Conservation (phyloP, 2,329 filamentous ascomycete species). For the Aureobasidium vineae region DNA sequence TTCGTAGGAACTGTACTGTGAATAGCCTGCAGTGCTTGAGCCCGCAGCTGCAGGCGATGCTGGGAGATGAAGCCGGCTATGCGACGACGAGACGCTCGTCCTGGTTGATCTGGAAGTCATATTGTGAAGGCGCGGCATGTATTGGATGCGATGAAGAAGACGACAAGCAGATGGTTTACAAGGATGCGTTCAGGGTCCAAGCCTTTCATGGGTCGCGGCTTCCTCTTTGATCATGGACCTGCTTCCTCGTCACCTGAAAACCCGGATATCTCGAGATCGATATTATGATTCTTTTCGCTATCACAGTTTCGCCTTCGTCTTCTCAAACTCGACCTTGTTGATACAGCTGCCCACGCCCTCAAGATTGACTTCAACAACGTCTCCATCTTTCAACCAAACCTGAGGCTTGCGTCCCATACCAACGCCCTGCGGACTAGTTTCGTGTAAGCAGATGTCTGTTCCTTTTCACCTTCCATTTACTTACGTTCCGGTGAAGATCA, state of each 20-base stretch:
- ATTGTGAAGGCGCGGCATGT: neutral
- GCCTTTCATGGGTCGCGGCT: neutral
- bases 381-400: constrained; percentile 68
- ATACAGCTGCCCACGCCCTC: constrained; percentile 62
- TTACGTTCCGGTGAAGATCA: constrained; percentile 64
- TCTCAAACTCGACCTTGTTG: constrained; percentile 47
- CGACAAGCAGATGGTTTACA: neutral
- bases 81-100: constrained; percentile 1
- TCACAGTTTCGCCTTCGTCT: constrained; percentile 41
- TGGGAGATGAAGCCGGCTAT: neutral
- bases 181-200: neutral
- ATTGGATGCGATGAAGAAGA: neutral
- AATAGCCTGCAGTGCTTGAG: constrained; percentile 33
- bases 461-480: neutral
- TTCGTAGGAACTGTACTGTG: constrained; percentile 37
- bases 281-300: neutral
- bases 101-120: neutral
- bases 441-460: neutral
- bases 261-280: neutral
- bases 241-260: neutral
- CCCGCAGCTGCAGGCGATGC: neutral
- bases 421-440: constrained; percentile 62
- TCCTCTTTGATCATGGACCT: neutral
- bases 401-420: constrained; percentile 67
- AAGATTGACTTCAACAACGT: constrained; percentile 66